Conservation (phyloP, 345 rosid species). For the Corchorus capsularis region DNA sequence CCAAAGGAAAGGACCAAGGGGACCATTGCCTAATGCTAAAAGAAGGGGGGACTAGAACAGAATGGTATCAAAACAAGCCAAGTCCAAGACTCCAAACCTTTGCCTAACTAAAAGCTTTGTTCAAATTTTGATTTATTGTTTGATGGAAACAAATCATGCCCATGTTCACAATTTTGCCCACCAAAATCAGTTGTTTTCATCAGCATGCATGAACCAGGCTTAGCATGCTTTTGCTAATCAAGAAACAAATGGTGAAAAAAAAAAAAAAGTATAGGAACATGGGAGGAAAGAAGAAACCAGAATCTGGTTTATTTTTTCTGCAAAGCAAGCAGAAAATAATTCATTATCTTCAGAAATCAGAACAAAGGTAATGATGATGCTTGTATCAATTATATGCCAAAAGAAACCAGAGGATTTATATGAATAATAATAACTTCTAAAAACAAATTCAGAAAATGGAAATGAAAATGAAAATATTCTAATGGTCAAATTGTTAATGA, state of each 20-base stretch:
- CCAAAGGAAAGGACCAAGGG: constrained; percentile 14
- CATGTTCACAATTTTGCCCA: neutral
- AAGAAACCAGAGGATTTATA: neutral
- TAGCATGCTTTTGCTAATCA: neutral
- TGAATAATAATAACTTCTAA: neutral
- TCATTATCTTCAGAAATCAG: neutral
- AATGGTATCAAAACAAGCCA: constrained; percentile 10
- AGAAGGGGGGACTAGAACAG: neutral
- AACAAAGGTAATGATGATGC: neutral
- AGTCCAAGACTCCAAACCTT: neutral
- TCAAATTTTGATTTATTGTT: neutral
- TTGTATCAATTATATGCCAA: neutral
- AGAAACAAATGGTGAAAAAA: neutral
- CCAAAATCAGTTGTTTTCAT: neutral
- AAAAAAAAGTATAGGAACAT: neutral
- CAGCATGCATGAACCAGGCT: neutral
- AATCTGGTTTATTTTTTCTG: neutral
- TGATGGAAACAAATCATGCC: constrained; percentile 6
- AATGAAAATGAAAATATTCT: neutral
- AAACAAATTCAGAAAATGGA: neutral
- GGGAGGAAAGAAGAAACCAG: neutral
- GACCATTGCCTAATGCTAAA: constrained; percentile 18
- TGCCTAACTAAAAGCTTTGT: constrained; percentile 25
- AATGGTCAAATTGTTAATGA: constrained; percentile 19
- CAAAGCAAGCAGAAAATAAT: neutral